These are phyloP conservation scores for Neoboletus subvelutipes DNA, from an alignment of 768 basidiomycete species.

Conservation along the genomic window DNA sequence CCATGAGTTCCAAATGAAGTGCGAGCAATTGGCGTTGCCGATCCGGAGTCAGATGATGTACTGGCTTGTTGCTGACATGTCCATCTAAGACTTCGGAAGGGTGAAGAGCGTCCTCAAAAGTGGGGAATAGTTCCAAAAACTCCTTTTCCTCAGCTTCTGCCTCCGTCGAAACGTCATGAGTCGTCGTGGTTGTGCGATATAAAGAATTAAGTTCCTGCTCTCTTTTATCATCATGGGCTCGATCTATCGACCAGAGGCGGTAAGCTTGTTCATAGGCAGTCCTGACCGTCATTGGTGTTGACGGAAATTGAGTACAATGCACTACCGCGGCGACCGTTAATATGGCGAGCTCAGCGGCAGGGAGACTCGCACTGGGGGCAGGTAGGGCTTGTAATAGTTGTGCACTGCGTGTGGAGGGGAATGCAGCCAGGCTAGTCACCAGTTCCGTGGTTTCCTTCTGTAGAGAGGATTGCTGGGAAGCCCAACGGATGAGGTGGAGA, in stretches of 20 bases:
- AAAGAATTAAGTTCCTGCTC: constrained; percentile 66
- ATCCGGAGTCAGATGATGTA: constrained; percentile 31
- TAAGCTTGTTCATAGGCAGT: constrained; percentile 65
- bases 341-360: constrained; percentile 35
- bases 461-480: constrained; percentile 17
- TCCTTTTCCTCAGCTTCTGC: constrained; percentile 81
- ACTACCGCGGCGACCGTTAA: constrained; percentile 44
- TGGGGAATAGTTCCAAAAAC: constrained; percentile 82
- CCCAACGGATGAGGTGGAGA: constrained; percentile 50
- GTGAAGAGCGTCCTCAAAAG: constrained; percentile 63
- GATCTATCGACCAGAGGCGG: constrained; percentile 83
- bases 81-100: background rate
- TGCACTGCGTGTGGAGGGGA: constrained; percentile 52
- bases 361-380: constrained; percentile 6
- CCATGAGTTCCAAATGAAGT: constrained; percentile 50
- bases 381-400: constrained; percentile 33
- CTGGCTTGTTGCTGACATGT: background rate
- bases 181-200: constrained; percentile 64
- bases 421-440: constrained; percentile 44
- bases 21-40: constrained; percentile 38
- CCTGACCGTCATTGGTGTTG: constrained; percentile 35
- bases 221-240: constrained; percentile 63
- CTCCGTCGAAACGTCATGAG: constrained; percentile 59
- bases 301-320: constrained; percentile 23
- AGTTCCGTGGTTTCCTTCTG: constrained; percentile 24